Percentiles rank a stretch among this genome's conserved stretches.
These are phyloP conservation scores for Aspergillus sp. DNA, from an alignment of 2,329 filamentous ascomycete genomes.

Conservation along the genomic window DNA sequence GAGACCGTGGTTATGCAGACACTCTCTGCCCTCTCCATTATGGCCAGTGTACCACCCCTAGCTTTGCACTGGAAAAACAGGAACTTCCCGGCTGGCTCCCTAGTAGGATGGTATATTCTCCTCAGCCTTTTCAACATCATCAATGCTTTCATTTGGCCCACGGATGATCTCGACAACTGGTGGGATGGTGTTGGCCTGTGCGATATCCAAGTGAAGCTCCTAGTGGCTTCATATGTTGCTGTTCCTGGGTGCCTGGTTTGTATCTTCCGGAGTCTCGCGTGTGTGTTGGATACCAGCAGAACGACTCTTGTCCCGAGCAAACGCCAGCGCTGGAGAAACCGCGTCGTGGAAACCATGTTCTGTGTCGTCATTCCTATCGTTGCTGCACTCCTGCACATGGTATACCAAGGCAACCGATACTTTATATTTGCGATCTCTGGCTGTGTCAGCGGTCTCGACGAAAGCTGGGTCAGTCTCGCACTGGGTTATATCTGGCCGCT, in stretches of 20 bases:
- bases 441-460: slow-evolving; percentile 55
- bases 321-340: slow-evolving; percentile 47
- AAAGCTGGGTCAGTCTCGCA: slow-evolving; percentile 58
- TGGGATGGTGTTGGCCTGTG: slow-evolving; percentile 63
- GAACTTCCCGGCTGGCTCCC: slow-evolving; percentile 59
- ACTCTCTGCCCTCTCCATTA: slow-evolving; percentile 50
- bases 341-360: slow-evolving; percentile 53
- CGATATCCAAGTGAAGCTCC: slow-evolving; percentile 63
- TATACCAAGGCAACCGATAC: slow-evolving; percentile 62
- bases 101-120: slow-evolving; percentile 58
- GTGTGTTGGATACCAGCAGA: slow-evolving; percentile 60
- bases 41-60: slow-evolving; percentile 58
- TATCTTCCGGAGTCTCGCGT: slow-evolving; percentile 61
- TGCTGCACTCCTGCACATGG: slow-evolving; percentile 57
- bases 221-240: slow-evolving; percentile 53
- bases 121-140: slow-evolving; percentile 58
- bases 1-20: slow-evolving; percentile 47
- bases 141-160: slow-evolving; percentile 66
- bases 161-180: slow-evolving; percentile 54
- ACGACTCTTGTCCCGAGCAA: slow-evolving; percentile 52
- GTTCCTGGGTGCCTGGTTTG: slow-evolving; percentile 55
- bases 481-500: slow-evolving; percentile 58
- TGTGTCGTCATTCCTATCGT: slow-evolving; percentile 58
- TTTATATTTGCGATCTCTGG: slow-evolving; percentile 59
- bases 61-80: slow-evolving; percentile 60